These are phyloP conservation scores for Mortierella sp. DNA, from an alignment of 371 early-diverging fungal genomes.

Conservation along the genomic window DNA sequence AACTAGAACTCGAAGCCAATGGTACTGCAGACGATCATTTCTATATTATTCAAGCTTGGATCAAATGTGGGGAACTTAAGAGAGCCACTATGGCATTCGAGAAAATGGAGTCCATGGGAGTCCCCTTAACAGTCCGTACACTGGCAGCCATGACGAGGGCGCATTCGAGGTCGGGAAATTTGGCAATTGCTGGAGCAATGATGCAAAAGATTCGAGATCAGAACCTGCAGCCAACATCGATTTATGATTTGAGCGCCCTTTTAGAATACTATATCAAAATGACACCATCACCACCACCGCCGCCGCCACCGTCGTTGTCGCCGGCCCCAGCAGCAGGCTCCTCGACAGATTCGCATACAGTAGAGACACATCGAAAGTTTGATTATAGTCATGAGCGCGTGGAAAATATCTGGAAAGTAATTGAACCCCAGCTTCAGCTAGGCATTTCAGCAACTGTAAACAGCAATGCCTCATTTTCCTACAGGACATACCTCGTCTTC, in stretches of 20 bases:
- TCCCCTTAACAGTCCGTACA: conserved; percentile 22
- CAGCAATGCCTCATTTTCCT: conserved; percentile 42
- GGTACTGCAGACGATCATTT: conserved; percentile 41
- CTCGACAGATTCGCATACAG: neutral
- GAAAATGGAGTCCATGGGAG: conserved; percentile 34
- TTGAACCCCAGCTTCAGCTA: conserved; percentile 31
- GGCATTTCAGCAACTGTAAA: conserved; percentile 10
- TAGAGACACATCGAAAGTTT: neutral
- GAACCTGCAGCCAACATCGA: conserved; percentile 33
- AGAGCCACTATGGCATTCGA: conserved; percentile 55
- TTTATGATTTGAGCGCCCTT: conserved; percentile 48
- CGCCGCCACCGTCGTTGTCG: conserved; percentile 9
- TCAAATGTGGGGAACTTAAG: conserved; percentile 52
- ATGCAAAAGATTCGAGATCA: conserved; percentile 38
- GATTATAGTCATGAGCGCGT: conserved; percentile 26
- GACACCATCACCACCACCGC: neutral
- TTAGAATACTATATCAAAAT: conserved; percentile 51
- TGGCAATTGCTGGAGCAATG: conserved; percentile 49
- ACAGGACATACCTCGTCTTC: conserved; percentile 41
- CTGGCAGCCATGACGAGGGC: conserved; percentile 51
- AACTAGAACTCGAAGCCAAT: conserved; percentile 34
- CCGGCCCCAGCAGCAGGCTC: neutral
- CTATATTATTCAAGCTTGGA: conserved; percentile 50
- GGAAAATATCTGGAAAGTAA: conserved; percentile 40
- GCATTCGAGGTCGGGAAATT: conserved; percentile 37